phyloP scores from a whole-genome alignment of 768 basidiomycete species.

The Pulveroboletus sp. region DNA sequence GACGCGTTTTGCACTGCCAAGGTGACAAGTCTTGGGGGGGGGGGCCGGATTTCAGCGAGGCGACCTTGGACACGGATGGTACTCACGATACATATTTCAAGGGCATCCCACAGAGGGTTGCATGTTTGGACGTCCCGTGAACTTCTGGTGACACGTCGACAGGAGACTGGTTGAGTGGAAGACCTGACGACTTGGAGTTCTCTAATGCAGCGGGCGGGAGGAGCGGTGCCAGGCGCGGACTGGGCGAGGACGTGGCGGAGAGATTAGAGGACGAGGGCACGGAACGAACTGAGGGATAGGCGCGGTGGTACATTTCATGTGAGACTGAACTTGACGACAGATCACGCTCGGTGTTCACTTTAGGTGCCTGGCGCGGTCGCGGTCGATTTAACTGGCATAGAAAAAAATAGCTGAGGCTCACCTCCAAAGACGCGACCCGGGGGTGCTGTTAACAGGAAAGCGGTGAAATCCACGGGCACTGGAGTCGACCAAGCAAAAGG shows the following conservation, averaged over 20 bases:
- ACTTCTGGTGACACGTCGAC: slow-evolving; percentile 32
- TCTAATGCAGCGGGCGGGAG: slow-evolving; percentile 45
- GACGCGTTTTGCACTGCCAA: slow-evolving; percentile 94
- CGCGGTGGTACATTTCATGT: slow-evolving; percentile 61
- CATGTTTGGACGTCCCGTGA: slow-evolving; percentile 27
- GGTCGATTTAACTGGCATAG: background rate
- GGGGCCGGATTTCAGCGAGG: slow-evolving; percentile 6
- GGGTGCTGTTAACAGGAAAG: slow-evolving; percentile 3
- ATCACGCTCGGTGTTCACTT: slow-evolving; percentile 19
- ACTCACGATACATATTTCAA: slow-evolving; percentile 81
- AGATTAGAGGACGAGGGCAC: slow-evolving; percentile 41
- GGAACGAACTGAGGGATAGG: slow-evolving; percentile 52
- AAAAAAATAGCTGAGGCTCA: background rate
- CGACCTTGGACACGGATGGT: background rate
- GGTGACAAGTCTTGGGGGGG: slow-evolving; percentile 58
- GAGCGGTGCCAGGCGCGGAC: slow-evolving; percentile 48
- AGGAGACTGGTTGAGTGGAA: slow-evolving; percentile 34
- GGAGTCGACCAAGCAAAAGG: background rate
- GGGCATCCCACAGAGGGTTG: slow-evolving; percentile 65
- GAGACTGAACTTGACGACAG: slow-evolving; percentile 20
- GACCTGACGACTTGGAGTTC: slow-evolving; percentile 37
- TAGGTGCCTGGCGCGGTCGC: background rate
- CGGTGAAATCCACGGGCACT: background rate
- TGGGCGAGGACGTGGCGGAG: slow-evolving; percentile 15
- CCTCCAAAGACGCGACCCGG: slow-evolving; percentile 12